Conservation (phyloP, 2,329 filamentous ascomycete genomes). For the Fusarium sp. region DNA sequence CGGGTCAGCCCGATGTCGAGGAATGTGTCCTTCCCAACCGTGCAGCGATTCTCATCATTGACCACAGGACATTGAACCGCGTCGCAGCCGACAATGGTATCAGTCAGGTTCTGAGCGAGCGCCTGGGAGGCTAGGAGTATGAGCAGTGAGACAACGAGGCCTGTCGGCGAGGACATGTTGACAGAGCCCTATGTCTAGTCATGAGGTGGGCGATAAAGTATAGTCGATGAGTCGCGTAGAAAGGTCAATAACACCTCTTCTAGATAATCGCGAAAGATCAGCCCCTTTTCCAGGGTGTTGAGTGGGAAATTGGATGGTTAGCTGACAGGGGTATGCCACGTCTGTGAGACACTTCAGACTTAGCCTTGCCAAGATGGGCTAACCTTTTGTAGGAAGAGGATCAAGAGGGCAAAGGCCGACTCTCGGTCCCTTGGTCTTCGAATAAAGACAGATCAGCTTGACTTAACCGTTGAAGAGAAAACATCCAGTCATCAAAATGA, state of each 20-base stretch:
- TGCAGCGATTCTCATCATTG: neutral
- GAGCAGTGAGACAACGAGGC: neutral
- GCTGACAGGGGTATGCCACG: neutral
- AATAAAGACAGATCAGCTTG: neutral
- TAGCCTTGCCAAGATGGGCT: neutral
- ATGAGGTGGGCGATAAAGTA: neutral
- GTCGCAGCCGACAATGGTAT: constrained; percentile 2
- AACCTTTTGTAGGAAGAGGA: neutral
- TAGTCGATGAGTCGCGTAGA: neutral
- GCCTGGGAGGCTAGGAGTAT: neutral
- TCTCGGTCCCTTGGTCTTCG: neutral
- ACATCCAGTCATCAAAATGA: neutral
- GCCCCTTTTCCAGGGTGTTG: neutral
- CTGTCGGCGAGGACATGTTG: neutral
- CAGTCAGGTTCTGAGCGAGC: neutral
- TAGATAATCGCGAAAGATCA: neutral
- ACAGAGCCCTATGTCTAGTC: neutral
- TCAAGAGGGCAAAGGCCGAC: neutral
- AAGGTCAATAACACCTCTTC: neutral
- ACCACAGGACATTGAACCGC: neutral
- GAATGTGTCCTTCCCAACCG: neutral
- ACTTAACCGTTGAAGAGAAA: neutral
- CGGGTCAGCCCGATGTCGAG: neutral
- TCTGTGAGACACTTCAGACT: neutral
- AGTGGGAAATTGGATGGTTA: neutral